These are phyloP conservation scores for Ceriops decandra DNA, from an alignment of 345 rosid species.

Conservation along the genomic window DNA sequence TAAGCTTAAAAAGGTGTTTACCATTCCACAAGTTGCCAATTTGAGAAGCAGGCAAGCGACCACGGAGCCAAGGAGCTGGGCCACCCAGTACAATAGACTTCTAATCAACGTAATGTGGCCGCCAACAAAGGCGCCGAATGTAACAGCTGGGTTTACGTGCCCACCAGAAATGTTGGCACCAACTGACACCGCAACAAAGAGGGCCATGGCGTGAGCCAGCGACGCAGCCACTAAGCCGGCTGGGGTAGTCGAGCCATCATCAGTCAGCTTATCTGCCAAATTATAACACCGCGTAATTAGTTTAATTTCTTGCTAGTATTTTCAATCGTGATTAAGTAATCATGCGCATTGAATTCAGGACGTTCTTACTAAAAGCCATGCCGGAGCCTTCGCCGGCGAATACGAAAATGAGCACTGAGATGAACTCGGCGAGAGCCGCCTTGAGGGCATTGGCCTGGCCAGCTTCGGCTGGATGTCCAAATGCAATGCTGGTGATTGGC, in stretches of 20 bases:
- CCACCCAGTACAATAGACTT: background rate
- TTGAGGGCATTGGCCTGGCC: slow-evolving; percentile 24
- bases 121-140: slow-evolving; percentile 6
- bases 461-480: slow-evolving; percentile 45
- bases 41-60: slow-evolving; percentile 3
- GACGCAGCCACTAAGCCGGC: slow-evolving; percentile 9
- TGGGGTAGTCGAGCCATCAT: background rate
- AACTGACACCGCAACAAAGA: slow-evolving; percentile 8
- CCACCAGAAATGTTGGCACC: slow-evolving; percentile 11
- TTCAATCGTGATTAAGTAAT: no score
- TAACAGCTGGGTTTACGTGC: slow-evolving; percentile 1
- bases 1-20: no score
- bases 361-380: slow-evolving; percentile 31
- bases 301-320: no score
- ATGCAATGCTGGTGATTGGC: slow-evolving; percentile 44
- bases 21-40: background rate
- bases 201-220: slow-evolving; percentile 2
- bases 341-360: no score
- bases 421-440: slow-evolving; percentile 32
- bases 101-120: slow-evolving; percentile 4
- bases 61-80: background rate
- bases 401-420: slow-evolving; percentile 26
- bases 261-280: slow-evolving; percentile 23
- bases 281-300: background rate
- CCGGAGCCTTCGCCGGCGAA: slow-evolving; percentile 36